Base-by-base conservation (phyloP, 352 stramenopile genomes). In the Phytophthora tubulina region DNA sequence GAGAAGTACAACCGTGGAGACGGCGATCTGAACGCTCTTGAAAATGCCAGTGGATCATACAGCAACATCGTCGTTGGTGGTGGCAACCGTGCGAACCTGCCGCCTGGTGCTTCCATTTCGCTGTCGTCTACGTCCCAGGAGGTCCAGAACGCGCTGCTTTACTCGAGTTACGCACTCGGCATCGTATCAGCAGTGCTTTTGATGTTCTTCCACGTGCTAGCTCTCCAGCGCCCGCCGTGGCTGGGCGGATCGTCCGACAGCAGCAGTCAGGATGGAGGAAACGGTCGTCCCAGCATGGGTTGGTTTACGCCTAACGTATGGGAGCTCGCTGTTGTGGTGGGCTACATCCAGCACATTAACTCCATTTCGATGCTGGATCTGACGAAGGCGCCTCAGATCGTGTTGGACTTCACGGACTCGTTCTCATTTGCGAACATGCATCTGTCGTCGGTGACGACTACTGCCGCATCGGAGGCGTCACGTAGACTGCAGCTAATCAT, bases 311-410 rank as follows among this genome's bases (percentile, higher is more conserved):
- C 86, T 0, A 92, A 90, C 59, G 80, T 82, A 15, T 95, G 86
- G 83, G 88, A 95, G 53, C 67, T 93, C 45, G 73, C 82, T 30
- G 76, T 80, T 1, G 76, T 89, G 44, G 67, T 88, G 49, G 75
- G 74, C n/a, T 95, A 86, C 65, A 84, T 91, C 56, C 88, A 95
- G 67, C 82, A 92, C 44, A 48, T 95, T 41, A 80, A 81, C 51
- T 90, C 85, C 17, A 79, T 95, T 44, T 92, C 85, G 33, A 86
- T 93, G 76, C 70, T 90, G n/a, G 83, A 88, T 51, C 66, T 92
- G 11, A 87, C 80, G 13, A 93, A 93, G 54, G 81, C 86, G n/a
- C 88, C 88, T 57, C 83, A 92, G 61, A 84, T 92, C 45, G 78
- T 92, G 32, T 58, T 93, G 38, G 82, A 91, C 56, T 94, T 93